Evolutionary conservation across 1,284 basidiomycete genomes (phyloP).

Genomic region (Ganoderma multipileum): DNA sequence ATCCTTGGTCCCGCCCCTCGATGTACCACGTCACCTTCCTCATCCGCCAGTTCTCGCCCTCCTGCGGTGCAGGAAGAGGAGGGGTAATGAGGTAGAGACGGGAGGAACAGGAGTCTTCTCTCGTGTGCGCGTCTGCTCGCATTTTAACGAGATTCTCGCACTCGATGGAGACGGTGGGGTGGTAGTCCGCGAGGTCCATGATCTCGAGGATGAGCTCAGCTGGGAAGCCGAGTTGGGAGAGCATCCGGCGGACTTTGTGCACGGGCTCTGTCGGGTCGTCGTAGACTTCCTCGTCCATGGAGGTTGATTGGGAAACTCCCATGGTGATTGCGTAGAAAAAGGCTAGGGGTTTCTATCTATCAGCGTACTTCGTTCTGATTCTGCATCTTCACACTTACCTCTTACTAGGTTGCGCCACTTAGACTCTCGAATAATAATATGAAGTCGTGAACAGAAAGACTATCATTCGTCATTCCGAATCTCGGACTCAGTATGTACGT

Average conservation of each 20-base stretch:
- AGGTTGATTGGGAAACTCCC: not conserved
- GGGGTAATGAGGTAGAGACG: slow-evolving; percentile 13
- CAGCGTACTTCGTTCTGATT: not conserved
- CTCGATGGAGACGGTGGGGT: slow-evolving; percentile 6
- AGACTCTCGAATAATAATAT: too few relatives aligned
- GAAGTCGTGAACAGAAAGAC: too few relatives aligned
- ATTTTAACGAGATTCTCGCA: not conserved
- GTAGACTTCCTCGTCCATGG: not conserved
- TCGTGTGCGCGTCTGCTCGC: not conserved
- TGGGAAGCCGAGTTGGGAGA: slow-evolving; percentile 15
- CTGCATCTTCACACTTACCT: not conserved
- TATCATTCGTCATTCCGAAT: too few relatives aligned
- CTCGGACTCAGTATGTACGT: too few relatives aligned
- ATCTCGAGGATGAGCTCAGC: slow-evolving; percentile 20
- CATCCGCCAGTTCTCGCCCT: slow-evolving; percentile 6
- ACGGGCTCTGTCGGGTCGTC: not conserved
- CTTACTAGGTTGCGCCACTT: too few relatives aligned
- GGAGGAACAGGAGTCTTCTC: slow-evolving; percentile 4
- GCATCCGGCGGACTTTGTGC: slow-evolving; percentile 10
- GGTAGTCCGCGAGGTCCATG: slow-evolving; percentile 19
- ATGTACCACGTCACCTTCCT: slow-evolving; percentile 11
- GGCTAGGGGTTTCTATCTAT: not conserved
- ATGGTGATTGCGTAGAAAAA: not conserved
- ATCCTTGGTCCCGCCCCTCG: slow-evolving; percentile 21
- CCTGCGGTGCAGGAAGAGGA: not conserved